Base-by-base conservation (phyloP, 805 yeast species). In the Candida hungchunana region DNA sequence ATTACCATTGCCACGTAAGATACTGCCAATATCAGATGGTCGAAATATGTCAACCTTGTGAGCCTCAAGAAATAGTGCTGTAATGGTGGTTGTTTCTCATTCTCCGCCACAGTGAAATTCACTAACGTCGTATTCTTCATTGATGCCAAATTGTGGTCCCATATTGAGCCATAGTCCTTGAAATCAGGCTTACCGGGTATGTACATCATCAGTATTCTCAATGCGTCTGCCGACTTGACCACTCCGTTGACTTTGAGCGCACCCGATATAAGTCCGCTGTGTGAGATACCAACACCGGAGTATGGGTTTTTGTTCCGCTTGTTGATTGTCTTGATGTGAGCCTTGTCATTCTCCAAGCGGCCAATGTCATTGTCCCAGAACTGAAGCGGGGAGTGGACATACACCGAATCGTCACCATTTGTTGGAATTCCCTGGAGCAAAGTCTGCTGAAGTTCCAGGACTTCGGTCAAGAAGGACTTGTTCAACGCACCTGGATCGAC, bases 171-270 rank as follows among this genome's bases (percentile, higher is more conserved):
- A 15, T 44, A 29, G 11, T 36, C 32, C 2, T n/a, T n/a, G n/a
- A 32, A 37, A 6, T 9, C 28, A n/a, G 50, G 39, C 4, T 22
- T 16, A 9, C 32, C 34, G 3, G 39, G 39, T 7, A 42, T 35
- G 31, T 58, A 60, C 25, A 66, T 41, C 7, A 68, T 23, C 17
- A 66, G 44, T 1, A 71, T 48, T 36, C 64, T 58, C 6, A 70
- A 26, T 0, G 69, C 55, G 11, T 60, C 55, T 0, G 75, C 75
- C 14, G 66, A 58, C 34, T 55, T 58, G 6, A 69, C 55, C 3
- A 67, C 36, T 0, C 77, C 76, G 45, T 71, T 70, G 5, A 65
- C 59, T 42, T 62, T 66, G 19, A 56, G 52, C 1, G 65, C 51
- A 0, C 69, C 72, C 1, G 68, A 53, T 16, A 69, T 55, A 17